A percentile compares a stretch with the other conserved stretches of the same genome.
Conservation (phyloP, 805 yeast genomes). For the Alloascoidea africana region DNA sequence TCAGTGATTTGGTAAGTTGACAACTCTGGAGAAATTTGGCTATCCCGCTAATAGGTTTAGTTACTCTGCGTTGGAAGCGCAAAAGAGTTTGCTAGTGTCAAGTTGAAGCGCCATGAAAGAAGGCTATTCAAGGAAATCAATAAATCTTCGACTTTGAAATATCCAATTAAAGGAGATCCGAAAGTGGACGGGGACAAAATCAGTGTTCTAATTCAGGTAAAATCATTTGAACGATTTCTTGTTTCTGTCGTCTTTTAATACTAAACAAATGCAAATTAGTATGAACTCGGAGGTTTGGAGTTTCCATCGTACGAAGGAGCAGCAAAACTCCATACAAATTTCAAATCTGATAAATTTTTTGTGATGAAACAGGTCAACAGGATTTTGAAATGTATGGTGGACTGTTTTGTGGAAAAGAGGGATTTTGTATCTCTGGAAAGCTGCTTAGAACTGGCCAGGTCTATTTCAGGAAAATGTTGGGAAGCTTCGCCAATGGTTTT, state of each 20-base stretch:
- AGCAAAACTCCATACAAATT: constrained; percentile 20
- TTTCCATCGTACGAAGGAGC: constrained; percentile 29
- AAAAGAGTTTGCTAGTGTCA: constrained; percentile 24
- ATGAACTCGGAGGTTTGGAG: constrained; percentile 34
- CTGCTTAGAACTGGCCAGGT: constrained; percentile 23
- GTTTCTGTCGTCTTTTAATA: background rate
- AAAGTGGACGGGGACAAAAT: constrained; percentile 22
- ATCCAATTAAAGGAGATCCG: constrained; percentile 19
- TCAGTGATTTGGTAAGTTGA: constrained; percentile 11
- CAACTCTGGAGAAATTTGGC: background rate
- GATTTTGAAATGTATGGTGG: constrained; percentile 27
- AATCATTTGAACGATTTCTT: no score
- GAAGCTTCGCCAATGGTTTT: constrained; percentile 28
- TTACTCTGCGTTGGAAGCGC: constrained; percentile 11
- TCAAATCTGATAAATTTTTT: constrained; percentile 28
- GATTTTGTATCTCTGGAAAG: constrained; percentile 27
- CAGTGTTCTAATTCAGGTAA: constrained; percentile 14
- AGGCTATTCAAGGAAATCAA: constrained; percentile 29
- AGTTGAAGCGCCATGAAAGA: constrained; percentile 29
- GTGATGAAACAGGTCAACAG: constrained; percentile 28
- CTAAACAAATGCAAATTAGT: constrained; percentile 21
- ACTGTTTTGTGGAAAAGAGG: constrained; percentile 23
- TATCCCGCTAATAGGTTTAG: background rate
- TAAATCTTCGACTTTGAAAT: constrained; percentile 21
- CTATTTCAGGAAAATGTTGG: constrained; percentile 32